Base-by-base conservation (phyloP, 495 filamentous ascomycete genomes). In the Astrocystis sublimbata region DNA sequence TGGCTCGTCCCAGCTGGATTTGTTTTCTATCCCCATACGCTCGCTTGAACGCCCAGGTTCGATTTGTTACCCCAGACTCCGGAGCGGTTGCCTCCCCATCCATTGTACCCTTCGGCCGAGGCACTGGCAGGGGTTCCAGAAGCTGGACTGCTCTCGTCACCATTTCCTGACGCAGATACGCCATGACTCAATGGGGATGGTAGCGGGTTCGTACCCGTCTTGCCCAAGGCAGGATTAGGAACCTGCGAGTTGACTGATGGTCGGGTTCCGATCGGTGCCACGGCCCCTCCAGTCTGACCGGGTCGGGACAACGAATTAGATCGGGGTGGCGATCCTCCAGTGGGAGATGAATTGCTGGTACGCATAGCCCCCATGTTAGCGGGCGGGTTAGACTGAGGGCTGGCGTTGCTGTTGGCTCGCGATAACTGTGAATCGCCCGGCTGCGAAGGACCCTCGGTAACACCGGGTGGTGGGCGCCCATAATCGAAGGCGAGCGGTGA, bases 241-340 rank as follows among this genome's bases (percentile, higher is more conserved):
- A 87, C 84, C 46, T 72, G 68, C 1, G 67, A 56, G 23, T 68
- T 77, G 42, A 79, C 81, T 24, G 82, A 77, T 0, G 93, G 94
- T 30, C 94, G 88, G 50, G 96, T 96, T 40, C 94, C 94, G 66
- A 98, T 98, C 23, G 94, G 93, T 15, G 93, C 93, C 19, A 97
- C 92, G 19, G 85, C 80, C 33, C 86, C 81, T 43, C 85, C 83
- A 33, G 68, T 65, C 58, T 76, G 77, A 30, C 70, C 70, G 5
- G 76, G 65, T 61, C 86, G 85, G 38, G 77, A 79, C 19, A 81
- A 77, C 9, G 79, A 75, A 17, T 78, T 76, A 65, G 88, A 84
- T 62, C 88, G 86, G 46, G 92, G 91, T 12, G 93, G 91, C 6
- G 92, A 96, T n/a, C 86, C 92, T 63, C 89, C 87, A 30, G 67